Percentiles rank a stretch among this genome's conserved stretches.
Evolutionary conservation across 768 basidiomycete species (phyloP).

Genomic region (Trametes maxima): DNA sequence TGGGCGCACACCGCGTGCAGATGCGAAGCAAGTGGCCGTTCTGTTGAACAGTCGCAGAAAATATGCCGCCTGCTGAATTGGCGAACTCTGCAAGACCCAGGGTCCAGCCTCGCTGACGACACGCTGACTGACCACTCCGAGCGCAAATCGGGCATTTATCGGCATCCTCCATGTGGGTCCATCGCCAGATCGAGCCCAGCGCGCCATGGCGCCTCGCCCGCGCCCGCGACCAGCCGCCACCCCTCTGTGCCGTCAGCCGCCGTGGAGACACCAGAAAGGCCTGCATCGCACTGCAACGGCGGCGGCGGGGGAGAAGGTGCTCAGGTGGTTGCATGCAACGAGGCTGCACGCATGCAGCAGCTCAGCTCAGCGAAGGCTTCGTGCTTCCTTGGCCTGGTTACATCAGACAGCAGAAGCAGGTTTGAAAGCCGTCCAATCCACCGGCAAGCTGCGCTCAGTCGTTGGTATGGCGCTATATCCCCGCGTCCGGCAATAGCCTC

Average conservation of each 20-base stretch:
- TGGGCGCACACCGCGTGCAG: background rate
- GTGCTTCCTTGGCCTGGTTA: conserved; percentile 3
- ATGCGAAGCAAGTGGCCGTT: background rate
- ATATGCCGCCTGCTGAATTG: conserved; percentile 4
- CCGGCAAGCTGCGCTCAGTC: background rate
- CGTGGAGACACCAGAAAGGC: background rate
- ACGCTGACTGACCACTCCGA: background rate
- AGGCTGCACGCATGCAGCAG: conserved; percentile 2
- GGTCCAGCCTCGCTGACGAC: conserved; percentile 2
- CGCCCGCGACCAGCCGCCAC: no score
- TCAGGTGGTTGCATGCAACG: conserved; percentile 3
- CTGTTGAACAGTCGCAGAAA: background rate
- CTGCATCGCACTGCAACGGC: background rate
- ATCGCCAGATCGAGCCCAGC: conserved; percentile 4
- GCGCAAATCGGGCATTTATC: conserved; percentile 17
- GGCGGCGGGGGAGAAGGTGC: background rate
- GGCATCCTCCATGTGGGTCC: conserved; percentile 21
- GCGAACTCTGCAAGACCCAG: conserved; percentile 2
- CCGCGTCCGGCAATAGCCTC: background rate
- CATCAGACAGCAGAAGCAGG: conserved; percentile 6
- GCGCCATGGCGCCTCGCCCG: background rate
- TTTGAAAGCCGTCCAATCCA: background rate
- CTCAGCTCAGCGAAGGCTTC: conserved; percentile 6
- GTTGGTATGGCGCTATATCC: background rate
- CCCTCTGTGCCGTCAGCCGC: background rate